A percentile compares a stretch with the other conserved stretches of the same genome.
Evolutionary conservation across 257 asterid species (phyloP).

Genomic region (Fraxinus excelsior): DNA sequence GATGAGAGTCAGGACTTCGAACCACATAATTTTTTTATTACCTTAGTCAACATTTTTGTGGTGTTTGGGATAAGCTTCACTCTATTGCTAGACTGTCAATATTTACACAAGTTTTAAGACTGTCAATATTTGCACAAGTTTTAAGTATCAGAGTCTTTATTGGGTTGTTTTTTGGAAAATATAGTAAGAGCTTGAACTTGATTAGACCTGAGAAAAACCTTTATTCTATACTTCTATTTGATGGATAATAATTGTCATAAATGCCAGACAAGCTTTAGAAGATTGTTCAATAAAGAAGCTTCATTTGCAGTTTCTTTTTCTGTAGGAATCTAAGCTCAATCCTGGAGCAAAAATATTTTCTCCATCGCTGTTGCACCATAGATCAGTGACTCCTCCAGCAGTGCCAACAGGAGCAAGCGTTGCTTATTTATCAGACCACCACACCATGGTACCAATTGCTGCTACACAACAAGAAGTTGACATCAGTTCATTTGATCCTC

Average conservation of each 20-base stretch:
- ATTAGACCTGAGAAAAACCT: not conserved
- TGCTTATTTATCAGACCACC: constrained; percentile 44
- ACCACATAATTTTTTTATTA: not conserved
- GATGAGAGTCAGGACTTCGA: not conserved
- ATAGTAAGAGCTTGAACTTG: constrained; percentile 1
- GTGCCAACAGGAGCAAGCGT: constrained; percentile 44
- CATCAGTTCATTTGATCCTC: constrained; percentile 39
- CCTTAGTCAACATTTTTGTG: constrained; percentile 3
- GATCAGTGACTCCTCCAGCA: constrained; percentile 54
- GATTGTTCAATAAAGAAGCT: constrained; percentile 17
- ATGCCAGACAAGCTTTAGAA: not conserved
- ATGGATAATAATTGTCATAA: constrained; percentile 3
- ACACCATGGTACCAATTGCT: constrained; percentile 42
- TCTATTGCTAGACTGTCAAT: not conserved
- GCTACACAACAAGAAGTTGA: constrained; percentile 56
- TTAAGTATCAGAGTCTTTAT: not conserved
- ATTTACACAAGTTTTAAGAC: not conserved
- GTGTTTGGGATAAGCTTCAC: constrained; percentile 5
- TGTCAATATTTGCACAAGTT: not conserved
- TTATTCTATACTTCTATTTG: not conserved
- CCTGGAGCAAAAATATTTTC: constrained; percentile 82
- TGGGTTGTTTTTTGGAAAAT: not conserved
- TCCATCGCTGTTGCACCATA: constrained; percentile 59
- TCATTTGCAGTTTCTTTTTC: constrained; percentile 13
- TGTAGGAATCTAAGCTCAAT: constrained; percentile 72